Evolutionary conservation across 2,329 filamentous ascomycete genomes (phyloP).

Genomic region (Aspergillus melleus): DNA sequence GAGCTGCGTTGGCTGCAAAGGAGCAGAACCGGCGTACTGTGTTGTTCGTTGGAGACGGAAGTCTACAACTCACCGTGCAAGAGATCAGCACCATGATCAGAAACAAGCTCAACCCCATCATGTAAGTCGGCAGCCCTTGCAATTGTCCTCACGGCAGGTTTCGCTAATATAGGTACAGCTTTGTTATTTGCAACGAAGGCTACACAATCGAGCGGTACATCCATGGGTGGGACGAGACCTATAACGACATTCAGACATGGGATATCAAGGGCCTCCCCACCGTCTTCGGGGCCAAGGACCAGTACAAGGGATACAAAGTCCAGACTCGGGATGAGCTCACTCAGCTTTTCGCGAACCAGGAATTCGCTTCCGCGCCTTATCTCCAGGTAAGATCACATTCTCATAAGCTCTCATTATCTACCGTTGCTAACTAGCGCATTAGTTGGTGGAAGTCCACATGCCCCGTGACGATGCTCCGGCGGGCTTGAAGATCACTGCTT

Average conservation of each 20-base stretch:
- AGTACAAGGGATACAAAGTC: slow-evolving; percentile 64
- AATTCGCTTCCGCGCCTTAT: slow-evolving; percentile 58
- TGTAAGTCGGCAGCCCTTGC: slow-evolving; percentile 53
- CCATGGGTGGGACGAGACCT: slow-evolving; percentile 74
- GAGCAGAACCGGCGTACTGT: slow-evolving; percentile 69
- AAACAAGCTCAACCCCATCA: slow-evolving; percentile 71
- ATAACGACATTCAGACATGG: slow-evolving; percentile 82
- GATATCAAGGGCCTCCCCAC: slow-evolving; percentile 67
- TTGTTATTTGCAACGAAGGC: slow-evolving; percentile 83
- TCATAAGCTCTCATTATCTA: background rate
- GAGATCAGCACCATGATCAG: slow-evolving; percentile 82
- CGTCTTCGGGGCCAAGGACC: slow-evolving; percentile 64
- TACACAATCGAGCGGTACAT: slow-evolving; percentile 90
- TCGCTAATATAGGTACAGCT: slow-evolving; percentile 47
- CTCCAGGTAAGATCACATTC: slow-evolving; percentile 40
- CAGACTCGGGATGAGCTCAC: slow-evolving; percentile 70
- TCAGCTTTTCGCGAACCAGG: slow-evolving; percentile 61
- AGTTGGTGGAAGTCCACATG: slow-evolving; percentile 83
- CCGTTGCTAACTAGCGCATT: slow-evolving; percentile 39
- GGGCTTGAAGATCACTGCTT: slow-evolving; percentile 67
- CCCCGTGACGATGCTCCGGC: slow-evolving; percentile 74
- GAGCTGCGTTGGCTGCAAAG: slow-evolving; percentile 72
- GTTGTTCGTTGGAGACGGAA: slow-evolving; percentile 86
- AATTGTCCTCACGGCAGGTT: background rate
- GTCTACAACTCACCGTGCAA: slow-evolving; percentile 80